phyloP scores from a whole-genome alignment of 139 green algal genomes.

The Tetradesmus lagerheimii region DNA sequence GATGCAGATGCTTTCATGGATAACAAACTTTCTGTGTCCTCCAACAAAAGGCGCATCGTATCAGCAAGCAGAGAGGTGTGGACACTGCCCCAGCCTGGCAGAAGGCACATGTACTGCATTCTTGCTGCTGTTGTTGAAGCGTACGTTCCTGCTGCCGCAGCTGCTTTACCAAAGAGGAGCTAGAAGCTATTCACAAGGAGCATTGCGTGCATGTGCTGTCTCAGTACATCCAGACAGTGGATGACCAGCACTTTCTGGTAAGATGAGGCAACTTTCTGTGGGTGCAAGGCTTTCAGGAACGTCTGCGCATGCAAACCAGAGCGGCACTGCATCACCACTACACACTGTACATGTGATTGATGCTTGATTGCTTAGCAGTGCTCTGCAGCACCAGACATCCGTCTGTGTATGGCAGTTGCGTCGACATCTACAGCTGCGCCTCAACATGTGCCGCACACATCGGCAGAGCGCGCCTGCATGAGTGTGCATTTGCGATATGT shows the following conservation, averaged over 20 bases:
- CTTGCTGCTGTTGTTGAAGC: background rate
- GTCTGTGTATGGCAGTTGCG: no score
- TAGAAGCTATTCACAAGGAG: conserved; percentile 36
- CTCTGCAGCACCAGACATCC: background rate
- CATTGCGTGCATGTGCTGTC: conserved; percentile 31
- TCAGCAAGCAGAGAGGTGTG: conserved; percentile 10
- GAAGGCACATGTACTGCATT: background rate
- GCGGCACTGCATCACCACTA: background rate
- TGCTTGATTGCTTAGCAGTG: background rate
- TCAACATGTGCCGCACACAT: background rate
- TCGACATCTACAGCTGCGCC: background rate
- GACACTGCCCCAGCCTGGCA: background rate
- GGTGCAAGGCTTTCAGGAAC: background rate
- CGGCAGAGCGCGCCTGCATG: no score
- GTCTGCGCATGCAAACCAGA: background rate
- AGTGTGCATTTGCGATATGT: no score
- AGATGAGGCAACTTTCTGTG: background rate
- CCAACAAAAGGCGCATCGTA: conserved; percentile 20
- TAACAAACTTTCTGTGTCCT: background rate
- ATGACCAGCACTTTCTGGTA: conserved; percentile 44
- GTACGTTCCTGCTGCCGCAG: background rate
- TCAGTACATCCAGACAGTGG: conserved; percentile 26
- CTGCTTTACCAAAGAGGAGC: conserved; percentile 38
- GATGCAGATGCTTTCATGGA: conserved; percentile 9
- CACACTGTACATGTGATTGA: no score